phyloP scores from a whole-genome alignment of 2,329 filamentous ascomycete genomes.

The Tolypocladium endophyticum region DNA sequence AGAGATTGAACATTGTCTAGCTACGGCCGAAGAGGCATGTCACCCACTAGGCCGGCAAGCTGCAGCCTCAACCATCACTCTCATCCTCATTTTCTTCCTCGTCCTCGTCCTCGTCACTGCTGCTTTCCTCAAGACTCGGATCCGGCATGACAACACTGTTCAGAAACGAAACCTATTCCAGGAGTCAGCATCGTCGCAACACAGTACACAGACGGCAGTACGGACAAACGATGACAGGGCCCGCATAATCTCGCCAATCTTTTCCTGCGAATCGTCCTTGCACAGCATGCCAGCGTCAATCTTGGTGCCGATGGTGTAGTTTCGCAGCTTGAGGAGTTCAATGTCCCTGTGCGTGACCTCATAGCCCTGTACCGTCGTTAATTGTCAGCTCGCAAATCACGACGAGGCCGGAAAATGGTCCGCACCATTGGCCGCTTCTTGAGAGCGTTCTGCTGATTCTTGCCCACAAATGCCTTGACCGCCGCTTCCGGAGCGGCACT shows the following conservation, averaged over 20 bases:
- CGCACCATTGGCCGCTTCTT: slow-evolving; percentile 79
- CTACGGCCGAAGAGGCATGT: not conserved
- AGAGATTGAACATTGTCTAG: too few species aligned
- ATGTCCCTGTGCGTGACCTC: slow-evolving; percentile 67
- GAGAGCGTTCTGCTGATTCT: slow-evolving; percentile 64
- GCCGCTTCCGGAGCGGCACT: slow-evolving; percentile 36
- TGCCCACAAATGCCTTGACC: slow-evolving; percentile 57
- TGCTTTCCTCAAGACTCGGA: slow-evolving; percentile 31
- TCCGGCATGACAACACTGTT: slow-evolving; percentile 69
- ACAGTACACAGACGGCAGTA: not conserved
- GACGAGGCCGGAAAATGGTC: too few species aligned
- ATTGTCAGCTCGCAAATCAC: not conserved
- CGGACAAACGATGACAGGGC: slow-evolving; percentile 69
- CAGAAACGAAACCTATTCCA: slow-evolving; percentile 54
- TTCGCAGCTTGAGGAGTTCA: slow-evolving; percentile 67
- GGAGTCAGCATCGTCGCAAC: not conserved
- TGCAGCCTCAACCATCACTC: not conserved
- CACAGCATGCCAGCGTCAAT: slow-evolving; percentile 57
- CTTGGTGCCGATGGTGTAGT: slow-evolving; percentile 62
- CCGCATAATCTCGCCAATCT: slow-evolving; percentile 52
- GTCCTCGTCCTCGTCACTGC: slow-evolving; percentile 21
- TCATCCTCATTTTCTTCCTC: slow-evolving; percentile 4
- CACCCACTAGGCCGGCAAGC: not conserved
- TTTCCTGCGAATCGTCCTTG: slow-evolving; percentile 49
- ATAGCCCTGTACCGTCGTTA: slow-evolving; percentile 50